A percentile compares a stretch with the other conserved stretches of the same genome.
phyloP scores from a whole-genome alignment of 129 eudicot species.

The Arctium minus region DNA sequence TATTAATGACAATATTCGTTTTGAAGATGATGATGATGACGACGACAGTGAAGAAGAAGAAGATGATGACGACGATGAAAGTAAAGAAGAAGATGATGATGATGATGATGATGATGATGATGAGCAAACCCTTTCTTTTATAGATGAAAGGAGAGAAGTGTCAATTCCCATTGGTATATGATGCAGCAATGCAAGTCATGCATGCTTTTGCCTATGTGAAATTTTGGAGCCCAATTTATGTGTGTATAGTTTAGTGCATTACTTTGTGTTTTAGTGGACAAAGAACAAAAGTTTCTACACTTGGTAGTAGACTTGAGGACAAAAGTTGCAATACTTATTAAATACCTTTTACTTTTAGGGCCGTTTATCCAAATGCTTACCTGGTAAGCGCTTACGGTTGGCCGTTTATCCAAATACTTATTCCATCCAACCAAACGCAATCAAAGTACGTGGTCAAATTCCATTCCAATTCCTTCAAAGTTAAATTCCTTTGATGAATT shows the following conservation, averaged over 20 bases:
- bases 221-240: slow-evolving; percentile 20
- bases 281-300: background rate
- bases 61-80: slow-evolving; percentile 13
- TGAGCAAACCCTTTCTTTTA: slow-evolving; percentile 16
- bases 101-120: background rate
- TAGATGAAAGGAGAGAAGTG: slow-evolving; percentile 26
- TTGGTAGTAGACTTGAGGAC: background rate
- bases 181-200: background rate
- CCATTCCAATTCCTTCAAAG: no score
- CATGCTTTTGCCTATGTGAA: slow-evolving; percentile 16
- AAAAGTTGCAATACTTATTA: background rate
- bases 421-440: no score
- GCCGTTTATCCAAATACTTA: no score
- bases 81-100: background rate
- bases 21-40: slow-evolving; percentile 32
- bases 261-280: background rate
- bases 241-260: slow-evolving; percentile 28
- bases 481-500: no score
- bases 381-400: background rate
- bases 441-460: no score
- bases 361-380: no score
- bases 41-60: slow-evolving; percentile 12
- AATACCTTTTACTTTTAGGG: background rate
- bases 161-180: slow-evolving; percentile 17
- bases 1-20: slow-evolving; percentile 22